These are phyloP conservation scores for Lentinula sp. DNA, from an alignment of 768 basidiomycete genomes.

Conservation along the genomic window DNA sequence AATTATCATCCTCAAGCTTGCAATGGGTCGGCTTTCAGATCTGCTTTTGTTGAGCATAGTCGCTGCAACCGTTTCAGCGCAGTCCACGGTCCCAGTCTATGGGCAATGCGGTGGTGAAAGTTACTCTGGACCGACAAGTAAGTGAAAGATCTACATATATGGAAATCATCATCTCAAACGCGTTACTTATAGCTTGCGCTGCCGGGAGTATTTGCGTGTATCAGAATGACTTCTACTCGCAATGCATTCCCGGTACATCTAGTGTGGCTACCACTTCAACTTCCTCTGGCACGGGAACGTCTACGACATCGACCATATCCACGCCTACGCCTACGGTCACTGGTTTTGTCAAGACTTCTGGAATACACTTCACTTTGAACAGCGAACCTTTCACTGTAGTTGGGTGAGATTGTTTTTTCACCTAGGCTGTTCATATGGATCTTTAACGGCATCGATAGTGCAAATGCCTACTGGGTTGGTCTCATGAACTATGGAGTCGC, in stretches of 20 bases:
- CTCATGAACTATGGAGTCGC: slow-evolving; percentile 35
- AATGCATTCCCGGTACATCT: slow-evolving; percentile 19
- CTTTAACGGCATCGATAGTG: slow-evolving; percentile 16
- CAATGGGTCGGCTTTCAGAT: background rate
- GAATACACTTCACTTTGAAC: slow-evolving; percentile 32
- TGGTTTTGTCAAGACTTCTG: slow-evolving; percentile 29
- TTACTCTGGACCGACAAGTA: background rate
- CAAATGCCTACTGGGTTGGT: slow-evolving; percentile 57
- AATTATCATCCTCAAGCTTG: background rate
- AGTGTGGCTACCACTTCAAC: slow-evolving; percentile 4
- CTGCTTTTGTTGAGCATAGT: background rate
- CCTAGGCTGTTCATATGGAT: background rate
- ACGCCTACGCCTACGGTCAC: slow-evolving; percentile 10
- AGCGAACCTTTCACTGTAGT: slow-evolving; percentile 31
- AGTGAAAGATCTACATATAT: background rate
- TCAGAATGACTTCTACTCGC: slow-evolving; percentile 26
- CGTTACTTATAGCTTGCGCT: slow-evolving; percentile 21
- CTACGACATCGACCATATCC: slow-evolving; percentile 4
- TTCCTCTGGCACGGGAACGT: slow-evolving; percentile 11
- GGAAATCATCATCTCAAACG: background rate
- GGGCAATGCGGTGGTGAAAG: background rate
- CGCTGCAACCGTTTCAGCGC: background rate
- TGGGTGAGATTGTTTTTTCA: slow-evolving; percentile 20
- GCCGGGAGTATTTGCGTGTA: slow-evolving; percentile 22
- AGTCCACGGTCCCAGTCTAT: background rate